These are phyloP conservation scores for Dispira simplex DNA, from an alignment of 192 early-diverging fungal species.

Conservation along the genomic window DNA sequence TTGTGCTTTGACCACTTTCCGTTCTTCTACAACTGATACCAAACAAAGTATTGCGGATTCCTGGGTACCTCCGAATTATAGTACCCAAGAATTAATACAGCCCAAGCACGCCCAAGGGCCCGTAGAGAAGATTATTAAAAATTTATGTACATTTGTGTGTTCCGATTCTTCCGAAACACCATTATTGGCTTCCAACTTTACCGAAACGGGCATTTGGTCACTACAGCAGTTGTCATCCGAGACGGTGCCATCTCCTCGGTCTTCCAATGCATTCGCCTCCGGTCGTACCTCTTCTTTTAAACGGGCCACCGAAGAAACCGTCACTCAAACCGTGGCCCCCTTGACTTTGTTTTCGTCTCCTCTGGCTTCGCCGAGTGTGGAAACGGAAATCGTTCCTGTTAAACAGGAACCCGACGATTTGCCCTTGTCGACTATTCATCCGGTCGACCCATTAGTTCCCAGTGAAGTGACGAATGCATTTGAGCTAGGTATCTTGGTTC, in stretches of 20 bases:
- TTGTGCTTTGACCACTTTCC: conserved; percentile 12
- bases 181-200: conserved; percentile 24
- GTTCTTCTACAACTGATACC: background rate
- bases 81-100: conserved; percentile 10
- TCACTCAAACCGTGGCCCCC: too few species aligned
- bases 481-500: background rate
- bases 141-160: conserved; percentile 72
- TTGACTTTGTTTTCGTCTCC: too few species aligned
- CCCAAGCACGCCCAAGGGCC: conserved; percentile 35
- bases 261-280: too few species aligned
- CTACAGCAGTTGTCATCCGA: conserved; percentile 13
- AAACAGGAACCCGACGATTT: too few species aligned
- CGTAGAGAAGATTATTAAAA: conserved; percentile 78
- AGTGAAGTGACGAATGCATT: too few species aligned
- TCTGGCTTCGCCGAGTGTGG: too few species aligned
- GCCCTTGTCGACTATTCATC: too few species aligned
- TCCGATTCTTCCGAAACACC: conserved; percentile 61
- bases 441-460: too few species aligned
- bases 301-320: too few species aligned
- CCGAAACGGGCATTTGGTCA: conserved; percentile 17
- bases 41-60: background rate
- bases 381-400: too few species aligned
- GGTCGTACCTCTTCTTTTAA: too few species aligned
- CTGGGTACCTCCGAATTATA: background rate
- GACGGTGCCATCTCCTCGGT: too few species aligned